phyloP scores from a whole-genome alignment of 2,329 filamentous ascomycete genomes.

The Scedosporium apiospermum region DNA sequence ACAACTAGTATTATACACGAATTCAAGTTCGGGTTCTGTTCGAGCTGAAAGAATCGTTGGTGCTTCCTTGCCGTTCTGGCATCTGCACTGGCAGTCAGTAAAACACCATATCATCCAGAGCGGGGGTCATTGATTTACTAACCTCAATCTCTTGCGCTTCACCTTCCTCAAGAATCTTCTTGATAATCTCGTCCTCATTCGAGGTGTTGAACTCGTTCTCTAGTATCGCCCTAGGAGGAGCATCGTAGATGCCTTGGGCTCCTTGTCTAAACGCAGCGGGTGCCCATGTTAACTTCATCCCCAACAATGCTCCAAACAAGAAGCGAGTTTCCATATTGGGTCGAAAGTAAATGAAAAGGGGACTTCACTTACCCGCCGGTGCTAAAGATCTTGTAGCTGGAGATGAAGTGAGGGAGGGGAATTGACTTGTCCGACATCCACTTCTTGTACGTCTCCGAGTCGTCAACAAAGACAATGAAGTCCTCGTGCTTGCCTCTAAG shows the following conservation, averaged over 20 bases:
- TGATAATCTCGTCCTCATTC: slow-evolving; percentile 71
- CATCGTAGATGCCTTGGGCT: slow-evolving; percentile 68
- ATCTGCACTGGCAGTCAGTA: slow-evolving; percentile 2
- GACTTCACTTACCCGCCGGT: slow-evolving; percentile 68
- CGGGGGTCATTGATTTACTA: slow-evolving; percentile 13
- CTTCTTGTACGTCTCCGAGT: slow-evolving; percentile 56
- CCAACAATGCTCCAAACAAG: no score
- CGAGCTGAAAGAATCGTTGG: slow-evolving; percentile 2
- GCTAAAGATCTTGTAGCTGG: slow-evolving; percentile 78
- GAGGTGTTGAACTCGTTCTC: slow-evolving; percentile 82
- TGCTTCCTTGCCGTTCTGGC: background rate
- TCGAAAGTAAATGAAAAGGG: background rate
- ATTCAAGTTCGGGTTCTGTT: background rate
- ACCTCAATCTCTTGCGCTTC: slow-evolving; percentile 53
- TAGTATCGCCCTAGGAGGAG: slow-evolving; percentile 63
- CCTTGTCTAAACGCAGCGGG: slow-evolving; percentile 55
- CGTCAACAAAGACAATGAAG: slow-evolving; percentile 52
- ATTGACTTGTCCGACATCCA: slow-evolving; percentile 75
- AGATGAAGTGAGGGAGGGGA: slow-evolving; percentile 76
- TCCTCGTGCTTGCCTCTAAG: slow-evolving; percentile 62
- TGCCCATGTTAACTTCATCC: background rate
- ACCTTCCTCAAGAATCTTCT: slow-evolving; percentile 71
- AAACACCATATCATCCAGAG: background rate
- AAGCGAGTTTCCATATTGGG: no score
- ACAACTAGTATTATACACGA: background rate